Evolutionary conservation across 768 basidiomycete species (phyloP).

Genomic region (Lactifluus volemus): DNA sequence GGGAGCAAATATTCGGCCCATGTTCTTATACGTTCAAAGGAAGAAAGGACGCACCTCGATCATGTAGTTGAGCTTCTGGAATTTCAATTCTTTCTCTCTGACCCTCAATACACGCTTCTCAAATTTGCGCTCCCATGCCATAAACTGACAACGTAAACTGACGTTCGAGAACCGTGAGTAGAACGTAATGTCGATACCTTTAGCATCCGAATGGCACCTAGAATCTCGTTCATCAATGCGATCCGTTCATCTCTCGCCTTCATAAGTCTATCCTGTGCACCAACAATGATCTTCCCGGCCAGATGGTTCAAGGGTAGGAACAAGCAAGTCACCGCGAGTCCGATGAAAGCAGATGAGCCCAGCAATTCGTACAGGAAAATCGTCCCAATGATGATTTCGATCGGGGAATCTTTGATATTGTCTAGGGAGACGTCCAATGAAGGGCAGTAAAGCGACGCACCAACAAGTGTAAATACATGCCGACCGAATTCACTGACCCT

Average conservation of each 20-base stretch:
- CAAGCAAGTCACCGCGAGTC: conserved; percentile 62
- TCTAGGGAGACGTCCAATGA: not conserved
- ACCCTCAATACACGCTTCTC: conserved; percentile 65
- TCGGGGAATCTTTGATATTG: conserved; percentile 51
- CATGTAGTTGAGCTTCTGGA: conserved; percentile 77
- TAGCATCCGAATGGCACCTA: conserved; percentile 87
- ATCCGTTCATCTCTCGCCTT: conserved; percentile 88
- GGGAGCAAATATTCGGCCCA: not conserved
- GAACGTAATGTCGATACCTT: conserved; percentile 34
- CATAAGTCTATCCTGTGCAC: conserved; percentile 81
- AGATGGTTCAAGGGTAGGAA: conserved; percentile 73
- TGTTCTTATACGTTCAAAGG: not conserved
- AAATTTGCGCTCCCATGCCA: conserved; percentile 92
- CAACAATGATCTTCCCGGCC: conserved; percentile 70
- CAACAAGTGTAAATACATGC: conserved; percentile 69
- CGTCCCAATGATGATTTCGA: conserved; percentile 69
- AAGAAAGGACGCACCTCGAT: conserved; percentile 49
- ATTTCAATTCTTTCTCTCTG: conserved; percentile 73
- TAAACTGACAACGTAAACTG: conserved; percentile 55
- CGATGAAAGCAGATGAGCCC: conserved; percentile 70
- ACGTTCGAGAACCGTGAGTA: not conserved
- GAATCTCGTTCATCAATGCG: conserved; percentile 87
- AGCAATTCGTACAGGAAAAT: conserved; percentile 71
- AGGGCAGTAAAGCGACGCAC: conserved; percentile 29
- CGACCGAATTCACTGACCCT: conserved; percentile 78